Evolutionary conservation across 176 grass and related monocot species (phyloP), one percentile per base, ranked within the genome.

Genomic region (Oryza meridionalis): DNA sequence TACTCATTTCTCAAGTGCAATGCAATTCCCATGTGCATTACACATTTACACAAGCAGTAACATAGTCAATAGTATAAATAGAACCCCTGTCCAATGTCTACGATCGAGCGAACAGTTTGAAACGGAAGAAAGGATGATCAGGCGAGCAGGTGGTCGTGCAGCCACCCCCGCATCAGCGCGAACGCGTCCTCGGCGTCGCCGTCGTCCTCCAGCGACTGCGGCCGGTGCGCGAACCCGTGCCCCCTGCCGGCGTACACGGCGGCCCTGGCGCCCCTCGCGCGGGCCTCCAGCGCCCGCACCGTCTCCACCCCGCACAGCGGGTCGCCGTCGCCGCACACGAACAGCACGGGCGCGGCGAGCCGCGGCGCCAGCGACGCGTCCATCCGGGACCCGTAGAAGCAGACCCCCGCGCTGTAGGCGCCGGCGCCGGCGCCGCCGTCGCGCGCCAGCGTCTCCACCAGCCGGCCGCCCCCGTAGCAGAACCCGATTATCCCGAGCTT

Each of bases 401-500:
- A 99, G 40, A 99, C 88, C 0, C 89, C 93, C 15, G 88, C 89
- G 70, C 81, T 45, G 78, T 92, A 96, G 85, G 82, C 55, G 37
- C 14, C 46, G 25, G 64, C 75, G 85, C 86, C 55, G 37, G 13
- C 46, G 25, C 67, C 75, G 17, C 72, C 82, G 76, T 96, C 96
- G 19, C 84, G 87, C 43, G 89, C 91, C 80, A 99, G 81, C 26
- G 86, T 11, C 88, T 99, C 90, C 3, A 96, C 62, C 27, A 96
- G 86, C 13, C 69, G 91, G 17, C 70, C 76, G 14, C 96, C 96
- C 19, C 96, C 91, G 82, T 91, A 94, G 78, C 93, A 92, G 86
- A 96, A 94, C n/a, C 96, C 96, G 50, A 99, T 43, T 11, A 96
- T 51, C 58, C 89, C 88, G 6, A 99, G 91, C 86, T 96, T 99